Conservation (phyloP, 2,329 filamentous ascomycete genomes). For the Lasiodiplodia sp. region DNA sequence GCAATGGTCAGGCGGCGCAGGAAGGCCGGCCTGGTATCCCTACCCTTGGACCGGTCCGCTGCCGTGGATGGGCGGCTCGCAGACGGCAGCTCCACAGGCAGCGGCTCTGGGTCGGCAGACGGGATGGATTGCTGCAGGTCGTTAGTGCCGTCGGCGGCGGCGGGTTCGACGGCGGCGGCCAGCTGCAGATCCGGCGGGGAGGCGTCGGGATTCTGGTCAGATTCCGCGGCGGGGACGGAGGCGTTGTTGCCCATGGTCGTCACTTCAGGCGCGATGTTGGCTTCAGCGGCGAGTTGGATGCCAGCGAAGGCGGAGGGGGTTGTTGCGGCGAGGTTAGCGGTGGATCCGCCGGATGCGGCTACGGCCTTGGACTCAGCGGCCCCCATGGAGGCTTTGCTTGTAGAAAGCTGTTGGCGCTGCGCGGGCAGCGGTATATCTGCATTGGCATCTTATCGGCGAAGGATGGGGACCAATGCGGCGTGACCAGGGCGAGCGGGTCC, state of each 20-base stretch:
- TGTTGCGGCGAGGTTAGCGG: conserved; percentile 2
- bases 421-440: conserved; percentile 20
- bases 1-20: conserved; percentile 19
- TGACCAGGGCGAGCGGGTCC: conserved; percentile 24
- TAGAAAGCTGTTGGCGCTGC: not conserved
- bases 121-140: conserved; percentile 11
- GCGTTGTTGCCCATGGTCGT: conserved; percentile 22
- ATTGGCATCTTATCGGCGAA: conserved; percentile 13
- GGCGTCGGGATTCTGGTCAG: not conserved
- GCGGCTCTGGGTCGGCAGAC: not conserved
- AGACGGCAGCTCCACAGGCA: not conserved
- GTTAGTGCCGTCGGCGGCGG: conserved; percentile 6
- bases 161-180: not conserved
- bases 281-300: not conserved
- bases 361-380: conserved; percentile 28
- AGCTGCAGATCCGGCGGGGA: not conserved
- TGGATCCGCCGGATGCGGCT: not conserved
- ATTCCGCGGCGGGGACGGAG: conserved; percentile 14
- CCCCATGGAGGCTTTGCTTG: conserved; percentile 24
- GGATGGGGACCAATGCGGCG: conserved; percentile 18
- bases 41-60: not conserved
- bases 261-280: not conserved
- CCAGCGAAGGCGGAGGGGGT: not conserved
- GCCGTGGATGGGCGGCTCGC: not conserved
- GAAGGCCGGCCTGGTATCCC: conserved; percentile 23